Evolutionary conservation across 75 land plant genomes (phyloP).

Genomic region (Adiantum capillusveneris): DNA sequence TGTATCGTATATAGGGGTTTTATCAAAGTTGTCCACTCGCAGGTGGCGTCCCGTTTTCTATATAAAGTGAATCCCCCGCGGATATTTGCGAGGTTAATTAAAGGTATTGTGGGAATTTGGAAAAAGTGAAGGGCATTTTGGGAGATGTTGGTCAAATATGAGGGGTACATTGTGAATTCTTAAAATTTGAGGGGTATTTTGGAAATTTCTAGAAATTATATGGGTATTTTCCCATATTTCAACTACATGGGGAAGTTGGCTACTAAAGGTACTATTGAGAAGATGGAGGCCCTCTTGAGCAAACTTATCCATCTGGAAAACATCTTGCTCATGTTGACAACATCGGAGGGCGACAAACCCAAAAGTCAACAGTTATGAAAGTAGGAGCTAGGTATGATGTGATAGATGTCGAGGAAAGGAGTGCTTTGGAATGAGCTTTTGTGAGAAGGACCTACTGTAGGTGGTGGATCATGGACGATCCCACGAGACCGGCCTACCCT

Average conservation of each 20-base stretch:
- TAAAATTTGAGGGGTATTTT: too few relatives aligned
- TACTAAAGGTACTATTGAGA: constrained; percentile 91
- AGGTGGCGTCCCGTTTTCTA: too few relatives aligned
- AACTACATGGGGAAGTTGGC: constrained; percentile 99
- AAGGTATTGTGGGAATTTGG: too few relatives aligned
- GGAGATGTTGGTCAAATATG: too few relatives aligned
- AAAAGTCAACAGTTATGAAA: constrained; percentile 83
- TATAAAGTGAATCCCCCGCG: too few relatives aligned
- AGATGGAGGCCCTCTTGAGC: constrained; percentile 81
- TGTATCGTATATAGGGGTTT: too few relatives aligned
- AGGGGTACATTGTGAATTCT: too few relatives aligned
- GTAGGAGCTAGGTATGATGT: constrained; percentile 80
- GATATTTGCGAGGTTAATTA: too few relatives aligned
- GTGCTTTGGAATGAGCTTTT: constrained; percentile 83
- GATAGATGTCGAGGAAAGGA: constrained; percentile 71
- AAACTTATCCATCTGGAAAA: constrained; percentile 84
- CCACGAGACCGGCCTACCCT: constrained; percentile 41
- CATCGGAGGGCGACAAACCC: constrained; percentile 91
- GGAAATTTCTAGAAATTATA: too few relatives aligned
- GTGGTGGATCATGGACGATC: constrained; percentile 60
- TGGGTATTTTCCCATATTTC: constrained; percentile 75
- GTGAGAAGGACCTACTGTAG: constrained; percentile 50
- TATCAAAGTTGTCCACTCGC: too few relatives aligned
- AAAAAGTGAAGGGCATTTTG: too few relatives aligned
- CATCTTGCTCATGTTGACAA: constrained; percentile 77